A percentile compares a stretch with the other conserved stretches of the same genome.
These are phyloP conservation scores for Schwanniomyces sp. DNA, from an alignment of 805 yeast species.

Conservation along the genomic window DNA sequence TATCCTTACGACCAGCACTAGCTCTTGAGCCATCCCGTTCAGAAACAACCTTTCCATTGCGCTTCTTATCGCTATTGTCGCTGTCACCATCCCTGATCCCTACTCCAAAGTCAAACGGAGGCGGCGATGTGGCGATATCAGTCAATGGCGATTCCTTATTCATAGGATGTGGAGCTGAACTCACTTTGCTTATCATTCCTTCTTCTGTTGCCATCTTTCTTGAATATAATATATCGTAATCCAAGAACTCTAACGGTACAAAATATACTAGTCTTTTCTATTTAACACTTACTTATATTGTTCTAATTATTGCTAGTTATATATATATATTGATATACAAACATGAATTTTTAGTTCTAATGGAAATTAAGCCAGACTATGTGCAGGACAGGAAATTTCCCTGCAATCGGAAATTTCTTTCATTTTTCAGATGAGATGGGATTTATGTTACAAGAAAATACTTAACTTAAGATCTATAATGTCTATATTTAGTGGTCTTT, in stretches of 20 bases:
- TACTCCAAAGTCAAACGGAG: constrained; percentile 29
- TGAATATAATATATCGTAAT: background rate
- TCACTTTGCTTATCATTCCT: background rate
- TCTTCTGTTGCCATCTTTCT: constrained; percentile 2
- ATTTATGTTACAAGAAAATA: background rate
- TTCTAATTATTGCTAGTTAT: background rate
- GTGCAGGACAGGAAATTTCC: background rate
- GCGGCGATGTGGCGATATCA: constrained; percentile 42
- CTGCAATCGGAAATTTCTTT: background rate
- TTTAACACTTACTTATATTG: background rate
- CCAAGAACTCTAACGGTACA: background rate
- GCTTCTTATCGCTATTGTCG: background rate
- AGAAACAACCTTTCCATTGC: background rate
- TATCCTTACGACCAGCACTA: constrained; percentile 14
- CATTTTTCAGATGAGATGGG: constrained; percentile 14
- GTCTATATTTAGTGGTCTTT: constrained; percentile 36
- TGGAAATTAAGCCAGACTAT: background rate
- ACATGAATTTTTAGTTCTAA: background rate
- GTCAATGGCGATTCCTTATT: constrained; percentile 40
- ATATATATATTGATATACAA: background rate
- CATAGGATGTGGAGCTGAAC: constrained; percentile 7
- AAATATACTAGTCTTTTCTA: background rate
- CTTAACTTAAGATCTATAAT: constrained; percentile 11
- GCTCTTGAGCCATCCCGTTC: background rate
- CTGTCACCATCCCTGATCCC: constrained; percentile 3